Percentiles rank a stretch among this genome's conserved stretches.
These are phyloP conservation scores for Solanum lignicaule DNA, from an alignment of 257 asterid species.

Conservation along the genomic window DNA sequence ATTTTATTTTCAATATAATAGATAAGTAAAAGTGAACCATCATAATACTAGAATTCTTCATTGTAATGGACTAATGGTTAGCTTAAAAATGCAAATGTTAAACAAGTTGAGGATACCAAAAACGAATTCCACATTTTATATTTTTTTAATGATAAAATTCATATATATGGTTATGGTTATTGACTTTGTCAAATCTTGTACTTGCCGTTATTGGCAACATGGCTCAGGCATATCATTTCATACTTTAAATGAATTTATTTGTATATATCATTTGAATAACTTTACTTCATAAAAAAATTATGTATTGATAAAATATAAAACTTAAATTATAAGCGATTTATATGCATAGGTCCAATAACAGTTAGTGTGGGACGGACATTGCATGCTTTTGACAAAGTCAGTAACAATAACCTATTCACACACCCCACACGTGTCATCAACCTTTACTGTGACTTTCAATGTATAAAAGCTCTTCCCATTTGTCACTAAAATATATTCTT, in stretches of 20 bases:
- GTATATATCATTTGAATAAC: neutral
- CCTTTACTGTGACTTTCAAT: neutral
- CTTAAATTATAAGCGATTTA: neutral
- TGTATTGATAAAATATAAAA: too few relatives aligned
- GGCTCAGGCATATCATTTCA: neutral
- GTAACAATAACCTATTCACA: constrained; percentile 11
- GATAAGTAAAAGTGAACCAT: neutral
- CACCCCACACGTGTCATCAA: constrained; percentile 11
- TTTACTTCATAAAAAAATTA: neutral
- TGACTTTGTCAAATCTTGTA: neutral
- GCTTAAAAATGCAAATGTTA: neutral
- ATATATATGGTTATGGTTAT: neutral
- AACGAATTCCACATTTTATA: neutral
- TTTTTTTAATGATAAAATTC: neutral
- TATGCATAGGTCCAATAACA: neutral
- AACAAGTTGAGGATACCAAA: neutral
- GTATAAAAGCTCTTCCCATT: constrained; percentile 1
- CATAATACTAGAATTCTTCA: neutral
- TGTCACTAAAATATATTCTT: neutral
- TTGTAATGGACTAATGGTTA: neutral
- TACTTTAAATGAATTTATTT: neutral
- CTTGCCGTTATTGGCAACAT: neutral
- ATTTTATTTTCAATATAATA: neutral
- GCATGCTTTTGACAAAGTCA: constrained; percentile 31
- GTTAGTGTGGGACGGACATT: neutral